Evolutionary conservation across 257 asterid species (phyloP).

Genomic region (Solanum chilense): DNA sequence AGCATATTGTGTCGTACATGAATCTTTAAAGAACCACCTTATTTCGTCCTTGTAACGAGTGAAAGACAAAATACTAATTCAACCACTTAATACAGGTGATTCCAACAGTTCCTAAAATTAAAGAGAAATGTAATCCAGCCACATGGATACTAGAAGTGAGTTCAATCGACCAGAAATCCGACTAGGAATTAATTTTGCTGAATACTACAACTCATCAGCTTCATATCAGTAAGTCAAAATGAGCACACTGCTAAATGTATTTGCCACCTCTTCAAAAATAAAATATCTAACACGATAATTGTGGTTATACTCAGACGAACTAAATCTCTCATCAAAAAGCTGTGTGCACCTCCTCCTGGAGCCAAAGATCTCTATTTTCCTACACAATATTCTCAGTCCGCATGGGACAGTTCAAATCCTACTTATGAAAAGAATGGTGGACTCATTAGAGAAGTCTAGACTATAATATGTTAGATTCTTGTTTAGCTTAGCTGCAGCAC

Average conservation of each 20-base stretch:
- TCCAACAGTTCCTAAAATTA: slow-evolving; percentile 57
- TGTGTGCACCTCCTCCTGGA: too few species aligned
- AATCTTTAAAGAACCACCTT: not conserved
- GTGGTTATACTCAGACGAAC: slow-evolving; percentile 25
- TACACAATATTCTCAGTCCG: slow-evolving; percentile 46
- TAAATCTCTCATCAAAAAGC: too few species aligned
- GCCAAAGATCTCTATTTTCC: too few species aligned
- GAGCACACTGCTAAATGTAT: not conserved
- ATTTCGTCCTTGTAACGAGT: not conserved
- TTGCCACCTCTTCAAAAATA: not conserved
- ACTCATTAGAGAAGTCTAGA: slow-evolving; percentile 33
- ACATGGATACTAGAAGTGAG: slow-evolving; percentile 22
- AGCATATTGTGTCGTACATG: too few species aligned
- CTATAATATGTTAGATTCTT: too few species aligned
- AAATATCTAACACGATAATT: not conserved
- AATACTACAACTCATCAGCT: slow-evolving; percentile 38
- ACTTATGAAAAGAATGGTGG: slow-evolving; percentile 84
- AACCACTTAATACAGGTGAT: not conserved
- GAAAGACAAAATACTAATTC: not conserved
- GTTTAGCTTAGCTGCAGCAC: slow-evolving; percentile 63
- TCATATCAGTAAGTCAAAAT: slow-evolving; percentile 36
- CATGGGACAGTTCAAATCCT: slow-evolving; percentile 45
- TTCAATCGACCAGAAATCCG: too few species aligned
- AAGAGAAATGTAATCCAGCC: slow-evolving; percentile 76
- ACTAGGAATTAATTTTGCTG: slow-evolving; percentile 50